Conservation (phyloP, 129 eudicot species). For the Dittrichia graveolens region DNA sequence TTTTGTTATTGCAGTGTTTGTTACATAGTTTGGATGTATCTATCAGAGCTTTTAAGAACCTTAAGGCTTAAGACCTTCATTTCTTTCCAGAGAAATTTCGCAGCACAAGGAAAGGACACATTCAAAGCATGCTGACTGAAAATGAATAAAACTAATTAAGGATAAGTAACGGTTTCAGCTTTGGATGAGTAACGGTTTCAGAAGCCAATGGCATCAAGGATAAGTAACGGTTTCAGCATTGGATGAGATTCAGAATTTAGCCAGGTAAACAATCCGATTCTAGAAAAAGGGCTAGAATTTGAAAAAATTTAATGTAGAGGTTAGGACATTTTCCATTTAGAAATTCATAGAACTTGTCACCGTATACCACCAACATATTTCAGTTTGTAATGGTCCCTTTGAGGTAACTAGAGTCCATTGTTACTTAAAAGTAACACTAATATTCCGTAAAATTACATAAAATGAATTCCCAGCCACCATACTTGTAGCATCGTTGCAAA, state of each 20-base stretch:
- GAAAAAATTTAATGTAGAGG: neutral
- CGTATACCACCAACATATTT: conserved; percentile 5
- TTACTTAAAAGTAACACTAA: neutral
- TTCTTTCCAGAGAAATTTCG: conserved; percentile 12
- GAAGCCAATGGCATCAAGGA: too few relatives aligned
- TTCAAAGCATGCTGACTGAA: neutral
- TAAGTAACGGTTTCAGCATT: neutral
- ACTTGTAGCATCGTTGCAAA: neutral
- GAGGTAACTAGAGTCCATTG: conserved; percentile 3
- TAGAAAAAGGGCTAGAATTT: neutral
- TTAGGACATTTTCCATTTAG: conserved; percentile 1
- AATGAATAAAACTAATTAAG: conserved; percentile 2
- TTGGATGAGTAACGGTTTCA: neutral
- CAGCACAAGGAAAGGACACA: neutral
- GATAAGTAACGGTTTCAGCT: neutral
- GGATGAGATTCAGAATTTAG: neutral
- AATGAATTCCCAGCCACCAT: neutral
- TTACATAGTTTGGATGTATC: neutral
- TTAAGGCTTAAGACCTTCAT: neutral
- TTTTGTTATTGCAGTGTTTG: neutral
- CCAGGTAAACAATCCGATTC: neutral
- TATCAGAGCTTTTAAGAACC: conserved; percentile 5
- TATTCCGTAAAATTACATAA: neutral
- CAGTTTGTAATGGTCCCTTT: neutral
- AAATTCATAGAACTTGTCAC: neutral